These are phyloP conservation scores for Moringa oleifera DNA, from an alignment of 345 rosid species.

Conservation along the genomic window DNA sequence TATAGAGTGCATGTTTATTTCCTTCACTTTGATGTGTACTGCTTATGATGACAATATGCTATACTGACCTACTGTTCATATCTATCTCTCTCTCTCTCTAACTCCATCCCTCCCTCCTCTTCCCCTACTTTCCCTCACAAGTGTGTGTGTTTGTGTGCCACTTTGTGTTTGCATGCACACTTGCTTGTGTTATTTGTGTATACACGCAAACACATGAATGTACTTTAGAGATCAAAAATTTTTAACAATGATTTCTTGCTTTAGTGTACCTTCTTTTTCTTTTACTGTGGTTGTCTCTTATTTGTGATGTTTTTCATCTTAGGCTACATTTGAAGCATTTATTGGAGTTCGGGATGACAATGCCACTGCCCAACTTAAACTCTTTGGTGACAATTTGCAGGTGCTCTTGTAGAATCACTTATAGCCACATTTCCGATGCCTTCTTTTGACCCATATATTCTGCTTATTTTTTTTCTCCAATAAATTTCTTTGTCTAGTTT, in stretches of 20 bases:
- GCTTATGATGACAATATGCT: no score
- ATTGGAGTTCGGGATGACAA: conserved; percentile 83
- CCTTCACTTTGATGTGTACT: not conserved
- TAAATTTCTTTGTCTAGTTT: conserved; percentile 33
- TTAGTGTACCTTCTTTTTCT: not conserved
- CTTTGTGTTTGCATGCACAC: not conserved
- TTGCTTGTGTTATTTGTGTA: no score
- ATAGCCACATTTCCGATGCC: conserved; percentile 7
- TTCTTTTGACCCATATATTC: conserved; percentile 3
- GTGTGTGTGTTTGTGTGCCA: not conserved
- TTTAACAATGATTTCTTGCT: not conserved
- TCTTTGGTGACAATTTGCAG: conserved; percentile 84
- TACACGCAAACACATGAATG: not conserved
- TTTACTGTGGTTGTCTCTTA: conserved; percentile 5
- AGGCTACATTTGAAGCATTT: conserved; percentile 93
- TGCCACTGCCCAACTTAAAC: conserved; percentile 76
- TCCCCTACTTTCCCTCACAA: no score
- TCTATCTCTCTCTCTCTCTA: no score
- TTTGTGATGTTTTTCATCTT: conserved; percentile 1
- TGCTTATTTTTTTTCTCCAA: conserved; percentile 1
- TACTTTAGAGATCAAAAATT: not conserved
- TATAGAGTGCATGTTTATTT: not conserved
- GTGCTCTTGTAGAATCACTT: conserved; percentile 27
- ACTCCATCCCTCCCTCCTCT: no score
- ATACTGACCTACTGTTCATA: no score